A percentile compares a stretch with the other conserved stretches of the same genome.
Conservation (phyloP, 768 basidiomycete genomes). For the Mycena olivaceomarginata region DNA sequence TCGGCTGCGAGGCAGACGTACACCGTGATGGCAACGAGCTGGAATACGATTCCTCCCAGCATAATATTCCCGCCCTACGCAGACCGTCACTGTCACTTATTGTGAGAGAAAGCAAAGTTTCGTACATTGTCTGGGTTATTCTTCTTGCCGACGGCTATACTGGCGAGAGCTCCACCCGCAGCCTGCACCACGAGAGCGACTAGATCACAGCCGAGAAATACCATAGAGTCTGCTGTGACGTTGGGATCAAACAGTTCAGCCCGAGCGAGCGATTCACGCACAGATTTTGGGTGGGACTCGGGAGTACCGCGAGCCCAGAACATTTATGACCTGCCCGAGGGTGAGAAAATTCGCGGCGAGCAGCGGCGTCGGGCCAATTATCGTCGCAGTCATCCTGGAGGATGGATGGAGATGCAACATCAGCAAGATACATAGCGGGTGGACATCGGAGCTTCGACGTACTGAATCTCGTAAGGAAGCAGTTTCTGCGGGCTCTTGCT, state of each 20-base stretch:
- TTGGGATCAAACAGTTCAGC: slow-evolving; percentile 54
- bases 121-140: neutral
- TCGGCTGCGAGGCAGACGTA: slow-evolving; percentile 15
- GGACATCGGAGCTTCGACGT: too few species aligned
- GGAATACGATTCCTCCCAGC: neutral
- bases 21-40: neutral
- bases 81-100: neutral
- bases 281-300: slow-evolving; percentile 57
- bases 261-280: slow-evolving; percentile 41
- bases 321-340: slow-evolving; percentile 54
- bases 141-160: neutral
- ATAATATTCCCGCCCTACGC: slow-evolving; percentile 18
- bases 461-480: too few species aligned
- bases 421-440: too few species aligned
- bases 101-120: neutral
- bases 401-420: neutral
- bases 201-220: neutral
- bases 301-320: slow-evolving; percentile 58
- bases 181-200: neutral
- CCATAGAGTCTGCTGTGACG: neutral
- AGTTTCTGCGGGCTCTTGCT: too few species aligned
- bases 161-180: neutral
- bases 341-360: slow-evolving; percentile 2
- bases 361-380: neutral
- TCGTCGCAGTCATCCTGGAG: neutral